These are phyloP conservation scores for Acanthamoeba castellanii DNA, from an alignment of 208 protist species.

Conservation along the genomic window DNA sequence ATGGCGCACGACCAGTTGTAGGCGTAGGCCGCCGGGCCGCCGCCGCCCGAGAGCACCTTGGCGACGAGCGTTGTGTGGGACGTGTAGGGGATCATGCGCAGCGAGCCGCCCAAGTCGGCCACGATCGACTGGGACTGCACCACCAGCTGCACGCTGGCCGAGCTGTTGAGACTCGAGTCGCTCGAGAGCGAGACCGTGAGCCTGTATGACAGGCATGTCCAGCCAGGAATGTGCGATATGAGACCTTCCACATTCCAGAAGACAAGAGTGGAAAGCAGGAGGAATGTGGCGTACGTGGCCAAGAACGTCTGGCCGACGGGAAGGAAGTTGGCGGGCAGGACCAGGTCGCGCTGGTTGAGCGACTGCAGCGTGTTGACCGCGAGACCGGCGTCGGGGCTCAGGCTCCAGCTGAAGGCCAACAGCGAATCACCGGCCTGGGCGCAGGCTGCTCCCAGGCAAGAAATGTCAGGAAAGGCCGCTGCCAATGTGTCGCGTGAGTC, in stretches of 20 bases:
- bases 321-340: conserved; percentile 1
- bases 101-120: neutral
- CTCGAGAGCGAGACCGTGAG: neutral
- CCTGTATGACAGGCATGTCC: neutral
- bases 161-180: neutral
- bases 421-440: neutral
- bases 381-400: neutral
- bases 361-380: neutral
- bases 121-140: neutral
- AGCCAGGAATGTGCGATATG: neutral
- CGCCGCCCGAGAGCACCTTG: conserved; percentile 1
- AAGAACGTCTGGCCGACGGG: neutral
- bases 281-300: neutral
- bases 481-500: too few species aligned
- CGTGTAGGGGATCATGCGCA: conserved; percentile 11
- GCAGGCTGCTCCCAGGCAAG: neutral
- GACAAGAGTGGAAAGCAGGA: neutral
- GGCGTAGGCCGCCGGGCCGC: neutral
- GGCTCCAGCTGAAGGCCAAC: neutral
- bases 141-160: neutral
- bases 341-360: conserved; percentile 32
- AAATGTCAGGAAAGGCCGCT: neutral
- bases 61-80: neutral
- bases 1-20: conserved; percentile 1
- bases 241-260: neutral